Base-by-base conservation (phyloP, 768 basidiomycete species). In the Boletus rex-veris region DNA sequence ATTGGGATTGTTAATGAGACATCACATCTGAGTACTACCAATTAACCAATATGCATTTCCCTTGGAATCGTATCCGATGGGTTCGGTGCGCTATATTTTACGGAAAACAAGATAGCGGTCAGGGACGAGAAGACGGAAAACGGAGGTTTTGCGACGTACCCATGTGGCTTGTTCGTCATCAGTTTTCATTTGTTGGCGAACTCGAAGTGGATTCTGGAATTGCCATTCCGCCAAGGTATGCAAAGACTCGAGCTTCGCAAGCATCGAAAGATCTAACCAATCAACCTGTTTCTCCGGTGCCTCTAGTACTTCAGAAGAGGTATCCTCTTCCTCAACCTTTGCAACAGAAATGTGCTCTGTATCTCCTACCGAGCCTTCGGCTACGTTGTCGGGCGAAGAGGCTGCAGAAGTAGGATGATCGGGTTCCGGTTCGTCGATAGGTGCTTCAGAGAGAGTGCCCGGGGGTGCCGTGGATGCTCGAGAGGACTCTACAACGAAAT, bases 41-140 rank as follows among this genome's bases (percentile, higher is more conserved):
- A 94, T 88, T 21, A 92, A 70, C 90, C 90, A 92, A 64, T 92
- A 93, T 0, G 86, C 84, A 66, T 92, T 91, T 7, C 74, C 75
- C 64, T 85, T 85, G 38, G 80, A 79, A 61, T 93, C 92, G 59
- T 88, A 91, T 7, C 92, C 92, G 55, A 93, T 81, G 9, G 92
- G 91, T 62, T 92, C 88, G 51, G 88, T 83, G 24, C 92, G 86
- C 92, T 94, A 52, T 37, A 45, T 65, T 38, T 49, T 47, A 46
- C 43, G 30, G 38, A 31, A 31, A 48, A 45, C 18, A 42, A 21
- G 24, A 36, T 21, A 26, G n/a, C 15, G 11, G 53, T 53, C 30
- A 52, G 45, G 37, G n/a, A 35, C 33, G 42, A 31, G 19, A 50
- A 33, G 37, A 52, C 26, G 14, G 16, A 41, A 43, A 36, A 16